phyloP scores from a whole-genome alignment of 2,329 filamentous ascomycete genomes.

The Cryphonectria parasitica region DNA sequence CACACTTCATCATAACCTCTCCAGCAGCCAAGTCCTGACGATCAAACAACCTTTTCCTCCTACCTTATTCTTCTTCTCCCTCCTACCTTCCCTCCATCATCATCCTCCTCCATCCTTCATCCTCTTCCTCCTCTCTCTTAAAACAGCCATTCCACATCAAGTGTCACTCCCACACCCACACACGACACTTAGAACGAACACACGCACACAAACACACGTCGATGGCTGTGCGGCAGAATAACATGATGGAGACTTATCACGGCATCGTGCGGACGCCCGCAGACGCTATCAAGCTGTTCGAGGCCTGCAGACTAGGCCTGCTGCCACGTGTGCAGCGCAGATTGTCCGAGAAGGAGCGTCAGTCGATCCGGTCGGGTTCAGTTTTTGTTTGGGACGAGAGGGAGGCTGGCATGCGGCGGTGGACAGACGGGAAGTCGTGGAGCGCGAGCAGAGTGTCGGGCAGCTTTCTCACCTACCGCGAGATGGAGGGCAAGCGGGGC shows the following conservation, averaged over 20 bases:
- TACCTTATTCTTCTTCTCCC: background rate
- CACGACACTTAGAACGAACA: background rate
- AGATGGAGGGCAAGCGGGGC: conserved; percentile 98
- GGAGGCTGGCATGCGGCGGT: conserved; percentile 96
- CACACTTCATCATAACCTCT: background rate
- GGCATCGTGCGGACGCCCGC: conserved; percentile 93
- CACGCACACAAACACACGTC: background rate
- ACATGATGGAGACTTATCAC: conserved; percentile 91
- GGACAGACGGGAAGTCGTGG: conserved; percentile 99
- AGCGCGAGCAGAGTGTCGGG: conserved; percentile 96
- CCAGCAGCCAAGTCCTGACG: conserved; percentile 16
- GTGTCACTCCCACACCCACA: background rate
- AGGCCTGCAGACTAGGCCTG: conserved; percentile 88
- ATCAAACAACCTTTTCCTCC: conserved; percentile 11
- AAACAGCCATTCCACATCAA: background rate
- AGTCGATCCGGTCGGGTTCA: conserved; percentile 93
- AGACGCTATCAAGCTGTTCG: conserved; percentile 98
- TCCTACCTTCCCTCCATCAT: background rate
- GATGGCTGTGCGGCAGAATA: conserved; percentile 30
- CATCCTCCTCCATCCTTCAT: background rate
- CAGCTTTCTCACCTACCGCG: conserved; percentile 94
- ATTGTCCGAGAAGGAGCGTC: conserved; percentile 94
- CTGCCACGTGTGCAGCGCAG: conserved; percentile 90
- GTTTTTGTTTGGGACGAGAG: conserved; percentile 99
- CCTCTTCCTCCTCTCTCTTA: conserved; percentile 7